These are phyloP conservation scores for Berberis thunbergii DNA, from an alignment of 164 flowering plant genomes.

Conservation along the genomic window DNA sequence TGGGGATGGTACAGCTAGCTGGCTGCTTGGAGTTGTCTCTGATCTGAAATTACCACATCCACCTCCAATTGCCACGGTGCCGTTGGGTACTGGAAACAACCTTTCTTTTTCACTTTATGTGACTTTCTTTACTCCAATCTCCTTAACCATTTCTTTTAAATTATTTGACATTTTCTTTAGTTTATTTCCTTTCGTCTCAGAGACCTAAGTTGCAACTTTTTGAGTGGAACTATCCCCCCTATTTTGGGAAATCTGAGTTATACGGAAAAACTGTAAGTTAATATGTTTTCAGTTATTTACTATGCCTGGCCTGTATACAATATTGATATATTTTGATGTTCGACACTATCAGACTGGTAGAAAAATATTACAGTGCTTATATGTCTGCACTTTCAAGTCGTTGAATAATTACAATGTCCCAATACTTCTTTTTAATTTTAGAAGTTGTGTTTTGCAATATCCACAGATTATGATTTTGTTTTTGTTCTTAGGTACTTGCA, in stretches of 20 bases:
- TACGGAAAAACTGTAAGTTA: conserved; percentile 75
- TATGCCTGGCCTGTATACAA: neutral
- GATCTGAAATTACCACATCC: conserved; percentile 40
- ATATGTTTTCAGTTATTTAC: neutral
- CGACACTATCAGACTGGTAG: too few species aligned
- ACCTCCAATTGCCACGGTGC: conserved; percentile 80
- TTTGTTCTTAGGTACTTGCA: conserved; percentile 62
- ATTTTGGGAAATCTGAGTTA: conserved; percentile 73
- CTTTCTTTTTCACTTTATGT: neutral
- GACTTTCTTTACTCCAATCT: neutral
- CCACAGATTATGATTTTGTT: neutral
- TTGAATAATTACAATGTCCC: too few species aligned
- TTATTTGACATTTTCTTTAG: neutral
- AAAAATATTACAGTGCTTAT: neutral
- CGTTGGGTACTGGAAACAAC: too few species aligned
- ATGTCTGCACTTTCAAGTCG: neutral
- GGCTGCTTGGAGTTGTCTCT: too few species aligned
- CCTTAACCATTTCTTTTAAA: neutral
- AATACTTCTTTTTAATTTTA: neutral
- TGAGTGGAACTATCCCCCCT: conserved; percentile 81
- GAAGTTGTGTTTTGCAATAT: neutral
- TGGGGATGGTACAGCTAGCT: too few species aligned
- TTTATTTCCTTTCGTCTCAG: conserved; percentile 25
- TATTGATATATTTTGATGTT: too few species aligned
- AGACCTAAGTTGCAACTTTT: conserved; percentile 75